Evolutionary conservation across 2,329 filamentous ascomycete genomes (phyloP), one percentile per base, ranked within the genome.

Genomic region (Monosporascus sp.): DNA sequence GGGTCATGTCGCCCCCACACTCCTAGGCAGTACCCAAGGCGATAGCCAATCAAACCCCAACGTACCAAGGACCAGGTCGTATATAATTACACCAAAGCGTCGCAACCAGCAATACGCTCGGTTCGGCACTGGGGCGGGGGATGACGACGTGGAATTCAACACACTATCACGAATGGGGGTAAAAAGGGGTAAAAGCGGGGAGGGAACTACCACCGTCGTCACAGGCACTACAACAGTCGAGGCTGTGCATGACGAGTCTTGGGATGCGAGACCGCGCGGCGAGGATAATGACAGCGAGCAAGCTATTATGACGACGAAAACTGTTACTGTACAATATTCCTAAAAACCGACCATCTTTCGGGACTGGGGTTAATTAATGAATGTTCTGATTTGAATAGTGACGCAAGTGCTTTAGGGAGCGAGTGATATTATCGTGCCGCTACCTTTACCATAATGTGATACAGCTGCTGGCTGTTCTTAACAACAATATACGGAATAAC

Each of bases 1-100:
- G 27, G 50, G 49, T 6, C 58, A 65, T 51, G 52, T 62, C 5
- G 58, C 61, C 9, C 63, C 62, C 2, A n/a, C n/a, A 6, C 3
- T 57, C 24, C 18, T 57, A 5, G 38, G 50, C 22, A 38, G 48
- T 3, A 5, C 24, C 17, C 36, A n/a, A 18, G 2, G 27, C 18
- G 14, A 5, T 18, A 11, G 9, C 11, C 38, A 5, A 22, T 18
- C 49, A n/a, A 6, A 44, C 22, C 31, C 22, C 20, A 20, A 45
- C 11, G 8, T 36, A 37, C 37, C 34, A 9, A 18, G 31, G 11
- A 44, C 7, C 14, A 25, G 18, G 31, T 9, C 20, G 11, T 37
- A 27, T 18, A 17, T 9, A 9, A 15, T 15, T 20, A 27, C 52
- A 3, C 3, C 22, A 25, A 39, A 20, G 3, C 24, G 6, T 18